Base-by-base conservation (phyloP, 2,329 filamentous ascomycete species). In the Aspergillus puulaauensis region DNA sequence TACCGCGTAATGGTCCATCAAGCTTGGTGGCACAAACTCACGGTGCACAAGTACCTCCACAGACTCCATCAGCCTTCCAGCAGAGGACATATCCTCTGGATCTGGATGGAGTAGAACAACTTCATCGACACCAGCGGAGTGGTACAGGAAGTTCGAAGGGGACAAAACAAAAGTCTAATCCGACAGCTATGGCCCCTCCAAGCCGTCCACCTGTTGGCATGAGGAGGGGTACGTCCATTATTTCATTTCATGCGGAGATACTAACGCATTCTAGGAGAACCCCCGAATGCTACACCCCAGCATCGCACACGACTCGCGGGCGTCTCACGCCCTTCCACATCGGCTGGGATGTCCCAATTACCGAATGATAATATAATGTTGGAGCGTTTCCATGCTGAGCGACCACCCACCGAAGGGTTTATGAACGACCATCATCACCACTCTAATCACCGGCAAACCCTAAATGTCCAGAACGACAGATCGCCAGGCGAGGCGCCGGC, bases 51-150 rank as follows among this genome's bases (percentile, higher is more conserved):
- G 62, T 56, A 11, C 63, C 63, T 21, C 70, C 67, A 14, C 68
- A 70, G 33, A 68, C 67, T 15, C 64, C 68, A 24, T 61, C 66
- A 4, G 57, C 60, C 17, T 60, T 55, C 24, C 65, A 64, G 35
- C 64, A 64, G 39, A 64, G 61, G 46, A 50, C 58, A 2, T 70
- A 62, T 21, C 57, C 64, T 8, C 54, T 67, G 7, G 60, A 67
- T 35, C 64, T 63, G 19, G 67, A 68, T 8, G 72, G 71, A 2
- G 66, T 73, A 1, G 74, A 77, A 41, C 71, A 71, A 52, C 60
- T 77, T 1, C 73, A 76, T 63, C 68, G 69, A 24, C 68, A 76
- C 57, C 75, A 77, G 46, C 69, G 72, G 45, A 77, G 75, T 56
- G 75, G 71, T 2, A 76, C 72, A 24, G 73, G 72, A 3, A 74